Evolutionary conservation across 2,329 filamentous ascomycete genomes (phyloP).

Genomic region (Dactylellina haptotyla): DNA sequence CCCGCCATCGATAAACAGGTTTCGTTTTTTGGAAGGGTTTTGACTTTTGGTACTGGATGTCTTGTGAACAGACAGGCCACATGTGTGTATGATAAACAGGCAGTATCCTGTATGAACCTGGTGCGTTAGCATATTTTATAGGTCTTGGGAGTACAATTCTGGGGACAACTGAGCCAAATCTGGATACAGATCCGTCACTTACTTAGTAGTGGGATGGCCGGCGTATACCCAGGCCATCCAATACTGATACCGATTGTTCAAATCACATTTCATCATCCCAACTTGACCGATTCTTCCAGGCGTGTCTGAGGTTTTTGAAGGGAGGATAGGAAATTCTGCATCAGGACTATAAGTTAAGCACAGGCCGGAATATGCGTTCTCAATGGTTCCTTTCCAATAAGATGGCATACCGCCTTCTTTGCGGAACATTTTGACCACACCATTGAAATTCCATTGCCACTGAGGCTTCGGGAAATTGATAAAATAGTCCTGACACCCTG

Average conservation of each 20-base stretch:
- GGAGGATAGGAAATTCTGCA: background rate
- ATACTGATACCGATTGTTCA: background rate
- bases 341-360: constrained; percentile 17
- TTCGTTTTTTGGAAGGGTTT: background rate
- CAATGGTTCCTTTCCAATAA: constrained; percentile 13
- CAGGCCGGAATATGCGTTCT: background rate
- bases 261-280: background rate
- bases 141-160: too few species aligned
- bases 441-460: constrained; percentile 19
- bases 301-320: background rate
- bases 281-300: constrained; percentile 7
- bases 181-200: background rate
- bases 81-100: constrained; percentile 1
- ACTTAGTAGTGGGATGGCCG: constrained; percentile 9
- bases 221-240: constrained; percentile 27
- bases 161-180: background rate
- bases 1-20: background rate
- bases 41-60: background rate
- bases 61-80: constrained; percentile 1
- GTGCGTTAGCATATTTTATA: background rate
- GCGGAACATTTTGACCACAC: constrained; percentile 9
- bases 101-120: constrained; percentile 8
- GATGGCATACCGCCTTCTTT: background rate
- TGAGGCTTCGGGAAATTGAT: constrained; percentile 8
- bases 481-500: background rate